A percentile compares a stretch with the other conserved stretches of the same genome.
phyloP scores from a whole-genome alignment of 2,329 filamentous ascomycete genomes.

The Microcyclospora pomicola region DNA sequence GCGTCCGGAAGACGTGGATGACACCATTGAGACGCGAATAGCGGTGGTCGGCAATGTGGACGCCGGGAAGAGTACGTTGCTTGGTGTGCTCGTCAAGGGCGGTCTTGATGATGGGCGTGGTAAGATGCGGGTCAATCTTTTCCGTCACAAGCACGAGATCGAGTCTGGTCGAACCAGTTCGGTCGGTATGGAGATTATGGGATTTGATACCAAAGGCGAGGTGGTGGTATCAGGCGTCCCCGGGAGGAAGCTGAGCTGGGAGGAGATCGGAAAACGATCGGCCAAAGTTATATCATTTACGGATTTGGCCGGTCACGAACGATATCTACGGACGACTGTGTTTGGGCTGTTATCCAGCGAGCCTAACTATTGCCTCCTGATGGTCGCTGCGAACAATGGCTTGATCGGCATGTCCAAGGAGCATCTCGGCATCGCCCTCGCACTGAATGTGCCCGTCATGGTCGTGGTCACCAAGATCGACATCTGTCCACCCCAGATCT shows the following conservation, averaged over 20 bases:
- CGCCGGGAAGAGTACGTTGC: conserved; percentile 89
- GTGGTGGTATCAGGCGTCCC: conserved; percentile 70
- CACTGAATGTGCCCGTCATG: conserved; percentile 94
- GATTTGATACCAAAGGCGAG: conserved; percentile 76
- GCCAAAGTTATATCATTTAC: conserved; percentile 95
- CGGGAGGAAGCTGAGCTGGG: conserved; percentile 83
- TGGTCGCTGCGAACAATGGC: conserved; percentile 97
- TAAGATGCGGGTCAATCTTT: conserved; percentile 86
- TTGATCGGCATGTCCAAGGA: conserved; percentile 91
- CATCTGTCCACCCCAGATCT: conserved; percentile 89
- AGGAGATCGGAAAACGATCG: conserved; percentile 88
- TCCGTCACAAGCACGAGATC: conserved; percentile 95
- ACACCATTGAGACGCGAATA: conserved; percentile 89
- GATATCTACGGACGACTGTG: conserved; percentile 88
- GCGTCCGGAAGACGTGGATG: conserved; percentile 58
- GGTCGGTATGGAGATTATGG: conserved; percentile 98
- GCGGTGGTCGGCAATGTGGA: conserved; percentile 97
- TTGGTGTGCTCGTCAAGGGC: conserved; percentile 91
- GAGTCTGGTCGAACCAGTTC: conserved; percentile 91
- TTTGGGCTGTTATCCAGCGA: conserved; percentile 89
- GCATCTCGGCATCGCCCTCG: conserved; percentile 85
- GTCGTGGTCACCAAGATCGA: conserved; percentile 97
- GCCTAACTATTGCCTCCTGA: conserved; percentile 92
- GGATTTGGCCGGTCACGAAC: conserved; percentile 88
- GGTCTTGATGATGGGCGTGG: conserved; percentile 89